A percentile compares a stretch with the other conserved stretches of the same genome.
These are phyloP conservation scores for Oryza brachyantha DNA, from an alignment of 176 grass and related monocot species.

Conservation along the genomic window DNA sequence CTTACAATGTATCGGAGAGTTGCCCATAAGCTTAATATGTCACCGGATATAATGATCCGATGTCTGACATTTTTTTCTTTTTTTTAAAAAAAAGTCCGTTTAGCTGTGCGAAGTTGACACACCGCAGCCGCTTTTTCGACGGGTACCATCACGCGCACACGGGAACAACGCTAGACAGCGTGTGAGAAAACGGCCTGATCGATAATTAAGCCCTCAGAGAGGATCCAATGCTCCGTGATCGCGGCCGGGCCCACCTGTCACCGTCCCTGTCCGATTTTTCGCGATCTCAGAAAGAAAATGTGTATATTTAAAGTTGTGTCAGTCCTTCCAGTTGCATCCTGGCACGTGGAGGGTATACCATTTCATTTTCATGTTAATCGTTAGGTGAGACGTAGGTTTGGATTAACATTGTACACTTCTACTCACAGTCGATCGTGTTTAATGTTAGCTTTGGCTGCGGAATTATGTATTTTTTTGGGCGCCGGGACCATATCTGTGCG, in stretches of 20 bases:
- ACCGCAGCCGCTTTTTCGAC: not conserved
- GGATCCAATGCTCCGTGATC: conserved; percentile 1
- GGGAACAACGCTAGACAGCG: not conserved
- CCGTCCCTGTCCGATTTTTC: not conserved
- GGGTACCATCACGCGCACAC: not conserved
- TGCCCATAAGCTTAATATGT: too few relatives aligned
- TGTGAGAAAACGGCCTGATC: not conserved
- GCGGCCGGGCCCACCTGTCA: not conserved
- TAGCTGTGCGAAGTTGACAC: not conserved
- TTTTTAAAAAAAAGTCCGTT: too few relatives aligned
- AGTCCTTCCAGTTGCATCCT: not conserved
- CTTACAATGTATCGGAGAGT: too few relatives aligned
- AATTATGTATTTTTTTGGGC: not conserved
- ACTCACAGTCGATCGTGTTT: too few relatives aligned
- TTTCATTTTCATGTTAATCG: not conserved
- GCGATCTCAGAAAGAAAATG: not conserved
- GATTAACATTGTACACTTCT: not conserved
- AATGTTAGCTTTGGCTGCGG: not conserved
- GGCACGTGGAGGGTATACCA: not conserved
- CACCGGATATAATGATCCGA: not conserved
- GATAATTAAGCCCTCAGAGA: too few relatives aligned
- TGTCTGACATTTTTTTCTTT: not conserved
- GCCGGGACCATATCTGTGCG: not conserved
- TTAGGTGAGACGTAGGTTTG: conserved; percentile 26
- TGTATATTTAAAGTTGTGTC: too few relatives aligned